Base-by-base conservation (phyloP, 2,329 filamentous ascomycete species). In the Grosmannia huntii region DNA sequence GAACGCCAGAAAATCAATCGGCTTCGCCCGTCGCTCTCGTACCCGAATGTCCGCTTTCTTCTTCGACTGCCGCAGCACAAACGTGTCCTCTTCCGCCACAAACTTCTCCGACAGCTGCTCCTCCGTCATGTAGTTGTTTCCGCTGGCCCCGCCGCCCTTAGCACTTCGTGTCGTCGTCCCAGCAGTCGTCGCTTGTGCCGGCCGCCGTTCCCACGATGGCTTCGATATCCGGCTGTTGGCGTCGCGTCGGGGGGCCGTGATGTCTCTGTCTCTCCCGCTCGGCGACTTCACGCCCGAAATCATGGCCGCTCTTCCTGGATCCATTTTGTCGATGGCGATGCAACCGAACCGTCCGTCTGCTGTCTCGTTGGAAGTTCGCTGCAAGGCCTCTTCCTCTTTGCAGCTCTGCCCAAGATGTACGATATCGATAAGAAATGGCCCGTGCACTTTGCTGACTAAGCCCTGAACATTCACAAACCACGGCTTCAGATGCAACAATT, bases 21-120 rank as follows among this genome's bases (percentile, higher is more conserved):
- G 88, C 68, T 90, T 91, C 58, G 92, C 91, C 64, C 95, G 84
- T 12, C 88, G 87, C 71, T 95, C 91, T 65, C 90, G 89, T 52
- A 97, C 90, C 48, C 94, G 86, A 65, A 99, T 95, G 63, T 91
- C 89, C 49, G 94, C 92, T 76, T 96, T 97, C 76, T 95, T 97
- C 78, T 97, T 99, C 53, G 92, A 87, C 73, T 99, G 94, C 72
- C 90, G 91, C 67, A 99, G 76, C 59, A 97, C 94, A 68, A 99
- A 99, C 63, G 87, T 85, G 74, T 99, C 94, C 71, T 99, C 94
- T 66, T 95, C 89, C 56, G 92, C 89, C 23, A 97, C 89, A 78
- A 94, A 99, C 67, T 86, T 81, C 28, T 84, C 79, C 63, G 85
- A 87, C 68, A 90, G 86, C 67, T 91, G 85, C 66, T 90, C 87